These are phyloP conservation scores for Tephrocybe sp. DNA, from an alignment of 768 basidiomycete genomes.

Conservation along the genomic window DNA sequence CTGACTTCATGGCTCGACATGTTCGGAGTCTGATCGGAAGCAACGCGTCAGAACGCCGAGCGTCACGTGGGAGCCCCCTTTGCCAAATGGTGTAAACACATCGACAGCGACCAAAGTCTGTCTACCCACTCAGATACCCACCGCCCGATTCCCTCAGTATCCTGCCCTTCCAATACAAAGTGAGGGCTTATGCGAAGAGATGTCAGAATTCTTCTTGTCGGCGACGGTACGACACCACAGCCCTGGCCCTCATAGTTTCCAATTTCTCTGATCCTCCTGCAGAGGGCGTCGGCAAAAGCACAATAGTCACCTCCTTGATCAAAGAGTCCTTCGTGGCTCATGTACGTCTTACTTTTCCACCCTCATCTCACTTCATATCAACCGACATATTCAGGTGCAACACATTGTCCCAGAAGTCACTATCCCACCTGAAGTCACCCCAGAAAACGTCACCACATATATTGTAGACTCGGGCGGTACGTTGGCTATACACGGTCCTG, in stretches of 20 bases:
- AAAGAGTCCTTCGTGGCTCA: constrained; percentile 92
- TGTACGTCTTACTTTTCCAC: constrained; percentile 39
- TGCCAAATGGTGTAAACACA: constrained; percentile 14
- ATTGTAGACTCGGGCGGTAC: constrained; percentile 96
- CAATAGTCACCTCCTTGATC: constrained; percentile 94
- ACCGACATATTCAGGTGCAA: constrained; percentile 63
- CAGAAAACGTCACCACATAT: constrained; percentile 96
- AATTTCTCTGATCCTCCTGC: constrained; percentile 14
- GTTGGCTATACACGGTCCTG: constrained; percentile 23
- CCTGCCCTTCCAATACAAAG: constrained; percentile 9
- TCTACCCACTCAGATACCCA: too few species aligned
- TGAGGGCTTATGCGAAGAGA: constrained; percentile 71
- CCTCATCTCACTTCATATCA: constrained; percentile 2
- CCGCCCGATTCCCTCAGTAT: constrained; percentile 4
- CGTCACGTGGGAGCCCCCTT: constrained; percentile 22
- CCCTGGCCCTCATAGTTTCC: constrained; percentile 12
- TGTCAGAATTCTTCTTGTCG: constrained; percentile 91
- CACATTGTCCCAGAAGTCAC: constrained; percentile 96
- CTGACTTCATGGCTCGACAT: neutral
- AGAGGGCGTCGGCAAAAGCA: constrained; percentile 99
- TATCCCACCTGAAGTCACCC: constrained; percentile 95
- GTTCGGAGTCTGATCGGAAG: neutral
- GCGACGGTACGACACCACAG: constrained; percentile 68
- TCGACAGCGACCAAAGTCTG: neutral
- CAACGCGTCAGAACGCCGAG: neutral